These are phyloP conservation scores for Naganishia vishniacii DNA, from an alignment of 768 basidiomycete species.

Conservation along the genomic window DNA sequence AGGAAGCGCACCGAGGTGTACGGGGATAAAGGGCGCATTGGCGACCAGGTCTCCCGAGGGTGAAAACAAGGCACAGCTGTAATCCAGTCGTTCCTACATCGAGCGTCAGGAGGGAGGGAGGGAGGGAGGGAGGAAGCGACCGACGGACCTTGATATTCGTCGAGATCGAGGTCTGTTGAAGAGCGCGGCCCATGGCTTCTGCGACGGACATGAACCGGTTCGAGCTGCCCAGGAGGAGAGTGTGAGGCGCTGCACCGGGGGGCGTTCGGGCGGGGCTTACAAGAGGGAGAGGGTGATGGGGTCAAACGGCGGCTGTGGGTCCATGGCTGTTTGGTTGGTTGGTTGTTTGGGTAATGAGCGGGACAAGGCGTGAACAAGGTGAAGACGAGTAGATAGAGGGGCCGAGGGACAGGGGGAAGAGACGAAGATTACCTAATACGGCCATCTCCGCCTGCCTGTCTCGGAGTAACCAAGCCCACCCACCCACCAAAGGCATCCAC, in stretches of 20 bases:
- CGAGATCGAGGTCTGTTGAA: constrained; percentile 84
- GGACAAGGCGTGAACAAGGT: neutral
- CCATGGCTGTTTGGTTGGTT: too few relatives aligned
- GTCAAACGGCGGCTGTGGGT: constrained; percentile 7
- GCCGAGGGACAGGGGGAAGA: too few relatives aligned
- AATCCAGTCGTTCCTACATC: constrained; percentile 72
- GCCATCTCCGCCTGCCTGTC: too few relatives aligned
- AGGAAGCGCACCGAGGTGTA: constrained; percentile 8
- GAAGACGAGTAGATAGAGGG: neutral
- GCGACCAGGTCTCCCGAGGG: constrained; percentile 92
- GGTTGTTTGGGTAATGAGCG: too few relatives aligned
- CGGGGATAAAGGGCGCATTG: constrained; percentile 62
- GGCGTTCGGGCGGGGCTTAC: constrained; percentile 16
- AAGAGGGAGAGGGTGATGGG: constrained; percentile 26
- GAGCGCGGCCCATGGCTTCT: constrained; percentile 86
- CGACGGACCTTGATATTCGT: constrained; percentile 76
- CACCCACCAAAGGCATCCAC: too few relatives aligned
- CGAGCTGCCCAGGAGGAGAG: constrained; percentile 61
- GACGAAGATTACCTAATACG: neutral
- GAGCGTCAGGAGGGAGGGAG: too few relatives aligned
- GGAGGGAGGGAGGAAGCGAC: too few relatives aligned
- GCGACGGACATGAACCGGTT: constrained; percentile 98
- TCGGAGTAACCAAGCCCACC: too few relatives aligned
- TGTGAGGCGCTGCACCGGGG: neutral
- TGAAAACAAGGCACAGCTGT: constrained; percentile 88